Base-by-base conservation (phyloP, 2,329 filamentous ascomycete species). In the Phaeoacremonium minimum region DNA sequence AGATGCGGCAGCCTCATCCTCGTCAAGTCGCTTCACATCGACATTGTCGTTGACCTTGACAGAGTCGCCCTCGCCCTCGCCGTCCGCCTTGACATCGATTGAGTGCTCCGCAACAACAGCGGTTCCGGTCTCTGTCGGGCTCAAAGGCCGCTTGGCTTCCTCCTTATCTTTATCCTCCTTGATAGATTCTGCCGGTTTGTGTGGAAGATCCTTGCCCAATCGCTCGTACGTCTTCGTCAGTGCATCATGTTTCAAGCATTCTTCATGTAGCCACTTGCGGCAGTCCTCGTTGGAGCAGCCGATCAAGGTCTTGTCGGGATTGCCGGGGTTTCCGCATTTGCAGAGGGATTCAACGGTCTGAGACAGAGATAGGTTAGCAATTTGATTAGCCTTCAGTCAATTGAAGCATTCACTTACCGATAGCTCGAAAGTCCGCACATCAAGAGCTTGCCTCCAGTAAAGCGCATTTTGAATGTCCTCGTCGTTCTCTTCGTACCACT, bases 401-500 rank as follows among this genome's bases (percentile, higher is more conserved):
- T n/a, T n/a, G 26, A 20, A 22, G 13, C 33, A 8, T 22, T 6
- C 6, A 53, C 75, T 48, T 65, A 81, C 78, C 34, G 77, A 80
- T 16, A 82, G 65, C 44, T 78, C 73, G 39, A 69, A 60, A 20
- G 67, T 77, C 30, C 70, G 62, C 36, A 74, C 69, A 46, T 83
- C 75, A 18, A 78, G 72, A 1, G 75, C 77, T 50, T 84, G 80
- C 15, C 80, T 64, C 77, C 79, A 84, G 50, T 81, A 83, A 4
- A 82, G 58, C 12, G 69, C 72, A 39, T 69, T 64, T 40, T 77
- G 71, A 1, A 77, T 67, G 46, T 81, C 75, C 13, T 80, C 75
- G 39, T 87, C 81, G 41, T 84, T 76, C 17, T 75, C 64, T 48
- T 89, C 85, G 28, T 79, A 73, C 80, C 83, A 87, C 47, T 84